Evolutionary conservation across 108 stramenopile genomes (phyloP).

Genomic region (Cyclotella cryptica): DNA sequence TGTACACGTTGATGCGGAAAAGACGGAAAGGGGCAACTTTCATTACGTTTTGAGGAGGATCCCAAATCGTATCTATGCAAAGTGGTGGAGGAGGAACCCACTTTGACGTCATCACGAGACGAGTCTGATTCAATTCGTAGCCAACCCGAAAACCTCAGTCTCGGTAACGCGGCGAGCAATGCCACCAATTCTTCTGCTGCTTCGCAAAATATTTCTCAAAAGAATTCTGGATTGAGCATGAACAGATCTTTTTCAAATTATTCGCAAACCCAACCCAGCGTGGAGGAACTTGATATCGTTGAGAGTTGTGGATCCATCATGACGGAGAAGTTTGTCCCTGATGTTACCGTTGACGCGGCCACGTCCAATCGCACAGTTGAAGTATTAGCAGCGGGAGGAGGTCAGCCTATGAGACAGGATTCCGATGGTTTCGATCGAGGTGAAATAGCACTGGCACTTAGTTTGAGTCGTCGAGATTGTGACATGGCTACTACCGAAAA

Average conservation of each 20-base stretch:
- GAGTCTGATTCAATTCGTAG: too few relatives aligned
- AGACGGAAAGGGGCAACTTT: background rate
- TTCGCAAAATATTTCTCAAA: background rate
- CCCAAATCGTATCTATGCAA: background rate
- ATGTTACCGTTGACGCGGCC: background rate
- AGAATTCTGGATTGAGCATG: background rate
- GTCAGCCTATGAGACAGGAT: too few relatives aligned
- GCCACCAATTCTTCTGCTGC: too few relatives aligned
- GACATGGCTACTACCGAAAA: background rate
- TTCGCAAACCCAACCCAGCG: background rate
- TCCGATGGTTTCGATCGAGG: conserved; percentile 26
- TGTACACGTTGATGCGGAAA: background rate
- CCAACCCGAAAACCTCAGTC: too few relatives aligned
- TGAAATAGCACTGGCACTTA: conserved; percentile 58
- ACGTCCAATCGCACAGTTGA: background rate
- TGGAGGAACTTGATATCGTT: background rate
- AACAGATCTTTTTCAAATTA: background rate
- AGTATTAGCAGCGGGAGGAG: background rate
- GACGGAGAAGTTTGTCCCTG: background rate
- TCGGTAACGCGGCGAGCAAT: too few relatives aligned
- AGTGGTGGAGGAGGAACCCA: background rate
- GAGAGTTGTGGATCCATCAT: conserved; percentile 5
- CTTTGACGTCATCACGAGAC: too few relatives aligned
- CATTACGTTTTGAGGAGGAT: background rate
- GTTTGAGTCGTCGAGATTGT: conserved; percentile 35